Evolutionary conservation across 768 basidiomycete species (phyloP), one percentile per base, ranked within the genome.

Genomic region (Austroboletus festivus): DNA sequence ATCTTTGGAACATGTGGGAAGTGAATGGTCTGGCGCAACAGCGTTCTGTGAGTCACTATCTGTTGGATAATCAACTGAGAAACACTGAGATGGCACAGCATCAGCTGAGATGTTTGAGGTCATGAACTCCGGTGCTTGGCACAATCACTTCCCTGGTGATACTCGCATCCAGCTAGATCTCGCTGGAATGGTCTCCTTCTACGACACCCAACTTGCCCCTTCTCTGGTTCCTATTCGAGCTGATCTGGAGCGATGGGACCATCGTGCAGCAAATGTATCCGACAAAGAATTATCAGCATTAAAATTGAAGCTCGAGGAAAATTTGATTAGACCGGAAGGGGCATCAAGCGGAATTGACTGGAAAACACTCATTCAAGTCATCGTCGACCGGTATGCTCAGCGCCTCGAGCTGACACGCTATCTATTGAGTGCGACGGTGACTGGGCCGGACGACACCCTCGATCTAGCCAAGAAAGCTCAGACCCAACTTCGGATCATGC

Each of bases 271-370:
- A 24, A 55, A 58, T 22, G 60, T 68, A 26, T 64, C 64, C 8
- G 33, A 37, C 1, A 44, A 43, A 0, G 71, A 73, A 39, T 37
- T 58, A 2, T 28, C 19, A 2, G 45, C 41, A 0, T 23, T 43
- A 15, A 48, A 44, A 33, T 43, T 53, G 3, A 48, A 40, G 6
- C 15, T 63, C 3, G 52, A 49, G 6, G 41, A 33, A 9, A 42
- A 38, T 12, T 38, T 47, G 34, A 28, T 19, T 8, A 52, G 57
- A 35, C 41, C 68, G 0, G 34, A 46, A 5, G 38, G 48, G 9
- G 47, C 19, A 9, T 56, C 55, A 1, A 68, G 63, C 24, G 67
- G 66, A 5, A 46, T 69, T 9, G 72, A 71, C 44, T 73, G 72
- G 72, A 45, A 21, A 22, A 53, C 63, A 3, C 52, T 71, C 20